These are phyloP conservation scores for Trametes sanguinea DNA, from an alignment of 768 basidiomycete genomes.

Conservation along the genomic window DNA sequence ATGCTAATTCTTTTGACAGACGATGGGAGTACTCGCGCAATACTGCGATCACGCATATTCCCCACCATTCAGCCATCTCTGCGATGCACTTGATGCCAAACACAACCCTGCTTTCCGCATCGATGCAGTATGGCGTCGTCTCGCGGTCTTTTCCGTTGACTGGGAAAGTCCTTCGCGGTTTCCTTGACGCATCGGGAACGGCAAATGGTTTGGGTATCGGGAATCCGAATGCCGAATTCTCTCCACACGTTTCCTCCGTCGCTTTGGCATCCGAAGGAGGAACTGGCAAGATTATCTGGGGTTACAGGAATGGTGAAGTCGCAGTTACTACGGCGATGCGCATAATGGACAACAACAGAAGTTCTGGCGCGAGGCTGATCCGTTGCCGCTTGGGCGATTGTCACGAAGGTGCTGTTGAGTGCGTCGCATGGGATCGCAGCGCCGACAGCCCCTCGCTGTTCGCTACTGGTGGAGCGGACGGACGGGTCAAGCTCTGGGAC, in stretches of 20 bases:
- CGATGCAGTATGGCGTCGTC: slow-evolving; percentile 68
- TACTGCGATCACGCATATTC: slow-evolving; percentile 60
- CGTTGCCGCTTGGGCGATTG: slow-evolving; percentile 56
- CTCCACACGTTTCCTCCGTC: slow-evolving; percentile 64
- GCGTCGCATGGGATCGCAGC: slow-evolving; percentile 48
- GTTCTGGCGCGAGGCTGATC: slow-evolving; percentile 46
- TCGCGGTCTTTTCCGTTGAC: slow-evolving; percentile 71
- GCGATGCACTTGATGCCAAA: slow-evolving; percentile 62
- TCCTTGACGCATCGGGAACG: slow-evolving; percentile 62
- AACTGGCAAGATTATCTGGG: slow-evolving; percentile 73
- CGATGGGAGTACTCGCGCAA: slow-evolving; percentile 71
- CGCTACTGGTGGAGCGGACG: slow-evolving; percentile 62
- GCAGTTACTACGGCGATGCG: slow-evolving; percentile 57
- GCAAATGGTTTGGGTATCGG: slow-evolving; percentile 62
- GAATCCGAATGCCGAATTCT: slow-evolving; percentile 76
- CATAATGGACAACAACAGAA: slow-evolving; percentile 56
- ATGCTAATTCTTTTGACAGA: slow-evolving; percentile 39
- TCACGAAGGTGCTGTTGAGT: slow-evolving; percentile 61
- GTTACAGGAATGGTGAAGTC: slow-evolving; percentile 68
- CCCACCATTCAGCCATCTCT: slow-evolving; percentile 59
- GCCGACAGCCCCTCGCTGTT: slow-evolving; percentile 30
- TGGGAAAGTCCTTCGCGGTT: slow-evolving; percentile 71
- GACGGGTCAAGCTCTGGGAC: slow-evolving; percentile 76
- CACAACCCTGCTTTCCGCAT: slow-evolving; percentile 56
- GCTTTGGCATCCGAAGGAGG: slow-evolving; percentile 62